Evolutionary conservation across 306 rosid genomes (phyloP), one percentile per base, ranked within the genome.

Genomic region (Cicer cuneatum): DNA sequence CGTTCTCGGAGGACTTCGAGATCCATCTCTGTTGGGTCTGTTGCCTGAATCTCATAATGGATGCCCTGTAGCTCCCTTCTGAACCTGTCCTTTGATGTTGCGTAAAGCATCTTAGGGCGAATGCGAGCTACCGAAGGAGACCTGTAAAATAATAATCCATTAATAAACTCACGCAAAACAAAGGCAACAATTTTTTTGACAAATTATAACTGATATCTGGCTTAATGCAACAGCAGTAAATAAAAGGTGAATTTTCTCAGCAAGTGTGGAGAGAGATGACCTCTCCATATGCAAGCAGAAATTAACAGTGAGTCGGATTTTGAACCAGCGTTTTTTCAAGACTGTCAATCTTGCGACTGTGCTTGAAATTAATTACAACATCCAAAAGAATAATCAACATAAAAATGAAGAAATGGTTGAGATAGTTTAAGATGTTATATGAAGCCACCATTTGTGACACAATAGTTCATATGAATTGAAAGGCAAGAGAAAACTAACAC

Each of bases 21-120:
- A 74, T 92, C 92, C 93, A 88, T 92, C 90, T 92, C 96, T 0
- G 89, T 84, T 19, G 87, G 88, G 83, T 88, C 96, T 38, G 96
- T 90, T 64, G 96, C 94, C 86, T 92, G 94, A 60, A 92, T 92
- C 85, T 88, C 98, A 70, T 90, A 92, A 79, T 90, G 96, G 80
- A 89, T 78, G 24, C 96, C 98, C 41, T 90, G 86, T 71, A 87
- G 83, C 81, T 89, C 90, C 80, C 95, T 85, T 74, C 91, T 85
- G 82, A 93, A 87, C 85, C 89, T 87, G 84, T 87, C 88, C 76
- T 89, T 93, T 45, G 96, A 87, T 58, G 96, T 89, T 71, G 96
- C 94, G 61, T 92, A 88, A 9, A 92, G 87, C 96, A 92, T 88
- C 85, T 92, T 92, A 1, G 98, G 85, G 7, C 96, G 90, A 19